These are phyloP conservation scores for Dictyostelium intermedium DNA, from an alignment of 78 protist genomes.

Conservation along the genomic window DNA sequence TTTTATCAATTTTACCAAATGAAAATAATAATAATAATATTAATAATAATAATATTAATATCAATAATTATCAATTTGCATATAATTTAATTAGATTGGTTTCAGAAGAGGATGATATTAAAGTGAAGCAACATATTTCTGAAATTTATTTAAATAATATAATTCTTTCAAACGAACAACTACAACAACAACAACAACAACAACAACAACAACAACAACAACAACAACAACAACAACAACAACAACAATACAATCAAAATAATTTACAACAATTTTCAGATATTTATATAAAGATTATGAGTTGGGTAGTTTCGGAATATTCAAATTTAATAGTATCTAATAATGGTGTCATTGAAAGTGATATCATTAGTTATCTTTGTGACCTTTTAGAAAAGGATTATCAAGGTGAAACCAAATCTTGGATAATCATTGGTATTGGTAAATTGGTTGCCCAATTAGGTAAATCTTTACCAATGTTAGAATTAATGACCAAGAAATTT, in stretches of 20 bases:
- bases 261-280: conserved; percentile 22
- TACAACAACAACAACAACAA: not conserved
- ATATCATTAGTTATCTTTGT: not conserved
- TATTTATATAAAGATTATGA: conserved; percentile 22
- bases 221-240: conserved; percentile 7
- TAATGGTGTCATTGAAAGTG: not conserved
- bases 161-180: not conserved
- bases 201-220: not conserved
- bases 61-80: not conserved
- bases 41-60: not conserved
- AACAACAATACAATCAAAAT: not conserved
- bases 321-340: not conserved
- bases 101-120: conserved; percentile 37
- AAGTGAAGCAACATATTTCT: not conserved
- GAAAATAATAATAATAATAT: not conserved
- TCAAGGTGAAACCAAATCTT: conserved; percentile 41
- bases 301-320: conserved; percentile 63
- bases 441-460: conserved; percentile 32
- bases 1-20: not conserved
- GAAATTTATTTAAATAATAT: not conserved
- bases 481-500: conserved; percentile 19
- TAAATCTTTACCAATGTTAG: conserved; percentile 14
- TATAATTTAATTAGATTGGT: conserved; percentile 44
- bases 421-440: conserved; percentile 12
- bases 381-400: conserved; percentile 40